Percentiles rank a stretch among this genome's conserved stretches.
Conservation (phyloP, 1,284 basidiomycete species). For the Melampsora abietis-canadensis region DNA sequence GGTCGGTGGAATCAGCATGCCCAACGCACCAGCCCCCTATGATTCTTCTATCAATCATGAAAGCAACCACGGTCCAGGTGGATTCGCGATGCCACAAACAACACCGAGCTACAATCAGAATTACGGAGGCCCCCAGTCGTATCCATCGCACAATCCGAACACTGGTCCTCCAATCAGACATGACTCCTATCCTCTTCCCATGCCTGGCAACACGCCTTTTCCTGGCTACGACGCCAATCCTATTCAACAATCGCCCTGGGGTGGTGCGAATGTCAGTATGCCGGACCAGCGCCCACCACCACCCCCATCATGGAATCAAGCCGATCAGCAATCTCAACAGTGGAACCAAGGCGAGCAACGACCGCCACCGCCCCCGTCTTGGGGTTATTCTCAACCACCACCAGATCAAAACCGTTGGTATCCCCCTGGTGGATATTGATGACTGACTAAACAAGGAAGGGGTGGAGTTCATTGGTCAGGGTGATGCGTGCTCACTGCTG, state of each 20-base stretch:
- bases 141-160: background rate
- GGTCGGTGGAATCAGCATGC: conserved; percentile 25
- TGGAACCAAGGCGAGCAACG: background rate
- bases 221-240: too few relatives aligned
- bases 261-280: background rate
- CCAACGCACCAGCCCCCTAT: conserved; percentile 1
- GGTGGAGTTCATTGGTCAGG: too few relatives aligned
- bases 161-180: background rate
- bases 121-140: background rate
- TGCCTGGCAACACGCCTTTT: background rate
- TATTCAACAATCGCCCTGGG: background rate
- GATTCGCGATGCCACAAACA: conserved; percentile 30
- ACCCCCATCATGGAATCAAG: background rate
- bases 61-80: conserved; percentile 25
- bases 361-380: conserved; percentile 1
- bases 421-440: background rate
- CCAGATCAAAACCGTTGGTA: background rate
- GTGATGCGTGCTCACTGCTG: too few relatives aligned
- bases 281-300: background rate
- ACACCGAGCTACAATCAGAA: background rate
- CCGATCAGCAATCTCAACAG: background rate
- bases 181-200: background rate
- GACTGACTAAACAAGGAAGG: background rate
- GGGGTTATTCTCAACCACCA: conserved; percentile 6
- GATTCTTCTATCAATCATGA: conserved; percentile 13